phyloP scores from a whole-genome alignment of 768 basidiomycete genomes.

The Hygrocybe coccinea region DNA sequence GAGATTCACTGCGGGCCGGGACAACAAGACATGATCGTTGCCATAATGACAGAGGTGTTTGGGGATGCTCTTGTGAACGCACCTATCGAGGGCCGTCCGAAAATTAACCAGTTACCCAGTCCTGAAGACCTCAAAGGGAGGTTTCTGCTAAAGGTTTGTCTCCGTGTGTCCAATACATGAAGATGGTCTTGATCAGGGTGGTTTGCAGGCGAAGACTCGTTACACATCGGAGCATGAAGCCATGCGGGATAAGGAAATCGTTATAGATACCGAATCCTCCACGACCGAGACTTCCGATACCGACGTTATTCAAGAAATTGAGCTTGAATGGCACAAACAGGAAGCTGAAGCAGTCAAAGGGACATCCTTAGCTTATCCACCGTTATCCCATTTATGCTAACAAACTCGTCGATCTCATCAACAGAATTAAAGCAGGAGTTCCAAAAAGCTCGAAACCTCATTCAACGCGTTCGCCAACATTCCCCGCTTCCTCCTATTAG shows the following conservation, averaged over 20 bases:
- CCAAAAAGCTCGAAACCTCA: constrained; percentile 37
- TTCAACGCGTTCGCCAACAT: constrained; percentile 37
- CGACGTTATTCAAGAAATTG: constrained; percentile 25
- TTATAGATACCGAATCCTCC: constrained; percentile 22
- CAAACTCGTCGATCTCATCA: neutral
- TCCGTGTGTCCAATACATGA: neutral
- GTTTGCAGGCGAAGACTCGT: constrained; percentile 68
- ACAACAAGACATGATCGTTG: constrained; percentile 47
- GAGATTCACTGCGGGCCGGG: constrained; percentile 82
- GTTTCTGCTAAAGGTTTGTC: constrained; percentile 76
- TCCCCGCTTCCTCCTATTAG: constrained; percentile 13
- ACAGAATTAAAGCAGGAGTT: constrained; percentile 29
- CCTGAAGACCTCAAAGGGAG: constrained; percentile 79
- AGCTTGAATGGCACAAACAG: constrained; percentile 13
- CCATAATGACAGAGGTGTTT: constrained; percentile 46
- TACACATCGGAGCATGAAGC: constrained; percentile 30
- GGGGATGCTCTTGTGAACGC: constrained; percentile 36
- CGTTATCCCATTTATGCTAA: neutral
- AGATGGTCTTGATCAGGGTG: neutral
- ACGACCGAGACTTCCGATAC: constrained; percentile 37
- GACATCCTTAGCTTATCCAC: constrained; percentile 9
- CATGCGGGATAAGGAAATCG: constrained; percentile 6
- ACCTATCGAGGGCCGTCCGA: constrained; percentile 37
- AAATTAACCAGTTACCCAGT: constrained; percentile 66
- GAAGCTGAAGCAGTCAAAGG: constrained; percentile 31